Base-by-base conservation (phyloP, 164 flowering plant species). In the Umbilicus rupestris region DNA sequence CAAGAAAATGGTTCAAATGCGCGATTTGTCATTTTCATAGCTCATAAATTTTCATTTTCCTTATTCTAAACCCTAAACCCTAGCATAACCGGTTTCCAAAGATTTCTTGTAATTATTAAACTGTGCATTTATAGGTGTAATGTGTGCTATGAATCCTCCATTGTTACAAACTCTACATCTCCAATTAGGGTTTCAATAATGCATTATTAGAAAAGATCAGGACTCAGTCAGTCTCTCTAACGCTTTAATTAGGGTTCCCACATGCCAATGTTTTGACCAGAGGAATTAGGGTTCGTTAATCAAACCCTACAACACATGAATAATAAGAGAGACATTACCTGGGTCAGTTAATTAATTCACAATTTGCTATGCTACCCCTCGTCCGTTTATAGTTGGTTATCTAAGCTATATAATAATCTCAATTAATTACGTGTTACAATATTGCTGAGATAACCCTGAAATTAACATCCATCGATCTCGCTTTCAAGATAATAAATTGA, bases 401-500 rank as follows among this genome's bases (percentile, higher is more conserved):
- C 20, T 50, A 17, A 47, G 24, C n/a, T 47, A n/a, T 4, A 17
- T n/a, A 47, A 17, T 47, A 6, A 47, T 22, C 20, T 49, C n/a
- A n/a, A n/a, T 50, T n/a, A 20, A 22, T 22, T 20, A 50, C 26
- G 19, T n/a, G 57, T 50, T 1, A 50, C 57, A 22, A 50, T 47
- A 47, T 19, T 47, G 52, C 19, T n/a, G 22, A 47, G 52, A 19
- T 17, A 5, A 6, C 7, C 26, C 57, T 9, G 57, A 2, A 50
- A 50, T 50, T 50, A 20, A 22, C 22, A 50, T 50, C 19, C 6
- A 5, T n/a, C 22, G 1, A 50, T 22, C 57, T 50, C 57, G 28
- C 29, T 50, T 50, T 50, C 28, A 50, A 50, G 28, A 50, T 50
- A 28, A 50, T 50, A 28, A 50, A 50, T 28, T 50, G 57, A 50